Evolutionary conservation across 768 basidiomycete genomes (phyloP).

Genomic region (Phlebiopsis flavidoalba): DNA sequence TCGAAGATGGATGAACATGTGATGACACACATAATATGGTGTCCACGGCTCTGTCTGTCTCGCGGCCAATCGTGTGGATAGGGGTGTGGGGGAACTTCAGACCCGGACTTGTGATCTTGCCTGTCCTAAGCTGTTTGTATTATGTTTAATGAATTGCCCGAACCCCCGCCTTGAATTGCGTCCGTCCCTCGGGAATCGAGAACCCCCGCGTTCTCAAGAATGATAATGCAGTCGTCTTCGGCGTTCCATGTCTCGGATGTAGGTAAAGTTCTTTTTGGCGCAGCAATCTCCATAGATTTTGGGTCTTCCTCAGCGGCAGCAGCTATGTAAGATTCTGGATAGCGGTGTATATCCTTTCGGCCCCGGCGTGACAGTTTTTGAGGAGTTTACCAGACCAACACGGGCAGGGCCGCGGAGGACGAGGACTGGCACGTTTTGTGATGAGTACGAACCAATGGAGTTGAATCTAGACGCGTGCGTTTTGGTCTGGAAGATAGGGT

Average conservation of each 20-base stretch:
- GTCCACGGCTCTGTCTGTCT: no score
- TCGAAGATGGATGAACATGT: no score
- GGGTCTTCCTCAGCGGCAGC: constrained; percentile 17
- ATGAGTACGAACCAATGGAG: neutral
- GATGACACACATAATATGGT: no score
- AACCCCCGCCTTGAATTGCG: neutral
- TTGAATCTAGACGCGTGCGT: neutral
- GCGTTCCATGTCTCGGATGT: constrained; percentile 17
- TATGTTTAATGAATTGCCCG: neutral
- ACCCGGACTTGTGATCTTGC: no score
- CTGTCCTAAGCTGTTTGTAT: neutral
- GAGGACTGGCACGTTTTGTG: neutral
- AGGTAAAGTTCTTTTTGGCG: constrained; percentile 4
- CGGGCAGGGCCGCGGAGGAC: constrained; percentile 19
- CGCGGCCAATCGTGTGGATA: no score
- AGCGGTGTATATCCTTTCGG: constrained; percentile 6
- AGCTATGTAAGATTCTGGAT: constrained; percentile 20
- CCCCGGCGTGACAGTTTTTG: constrained; percentile 16
- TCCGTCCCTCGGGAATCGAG: neutral
- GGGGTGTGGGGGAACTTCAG: no score
- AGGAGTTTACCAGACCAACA: constrained; percentile 23
- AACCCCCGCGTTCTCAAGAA: neutral
- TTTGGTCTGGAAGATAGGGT: neutral
- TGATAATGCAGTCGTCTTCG: constrained; percentile 9
- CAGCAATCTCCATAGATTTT: constrained; percentile 22